Conservation (phyloP, 1,284 basidiomycete genomes). For the Peniophora sp. region DNA sequence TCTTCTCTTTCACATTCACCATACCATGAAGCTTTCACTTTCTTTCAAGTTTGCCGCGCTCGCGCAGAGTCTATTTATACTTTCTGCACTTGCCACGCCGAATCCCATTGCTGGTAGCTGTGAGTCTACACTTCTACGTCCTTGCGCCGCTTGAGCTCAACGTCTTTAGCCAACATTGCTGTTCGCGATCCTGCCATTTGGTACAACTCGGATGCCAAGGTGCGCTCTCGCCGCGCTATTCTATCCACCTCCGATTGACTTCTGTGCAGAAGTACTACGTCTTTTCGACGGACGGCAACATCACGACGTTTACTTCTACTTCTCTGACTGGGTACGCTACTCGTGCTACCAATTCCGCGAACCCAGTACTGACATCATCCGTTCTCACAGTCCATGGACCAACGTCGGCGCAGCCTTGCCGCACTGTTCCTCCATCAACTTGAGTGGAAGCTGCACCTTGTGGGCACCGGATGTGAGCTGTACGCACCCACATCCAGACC, state of each 20-base stretch:
- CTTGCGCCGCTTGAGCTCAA: background rate
- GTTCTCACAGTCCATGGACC: conserved; percentile 11
- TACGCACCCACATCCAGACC: no score
- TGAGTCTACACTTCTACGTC: background rate
- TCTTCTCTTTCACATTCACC: no score
- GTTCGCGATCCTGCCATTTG: background rate
- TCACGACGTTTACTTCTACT: conserved; percentile 13
- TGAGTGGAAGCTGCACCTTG: conserved; percentile 13
- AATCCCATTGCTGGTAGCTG: background rate
- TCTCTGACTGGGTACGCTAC: conserved; percentile 13
- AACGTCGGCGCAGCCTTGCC: conserved; percentile 13
- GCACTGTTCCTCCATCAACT: conserved; percentile 10
- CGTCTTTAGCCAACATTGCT: background rate
- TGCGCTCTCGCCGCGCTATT: background rate
- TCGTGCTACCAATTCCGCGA: background rate
- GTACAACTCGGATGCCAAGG: background rate
- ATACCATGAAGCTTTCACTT: no score
- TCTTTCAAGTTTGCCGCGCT: background rate
- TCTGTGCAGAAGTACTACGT: conserved; percentile 13
- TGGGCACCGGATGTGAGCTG: conserved; percentile 16
- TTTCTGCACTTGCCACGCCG: background rate
- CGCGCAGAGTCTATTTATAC: background rate
- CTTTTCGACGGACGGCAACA: conserved; percentile 13
- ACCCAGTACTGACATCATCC: background rate
- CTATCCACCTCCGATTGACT: background rate